Percentiles rank a stretch among this genome's conserved stretches.
Evolutionary conservation across 2,329 filamentous ascomycete species (phyloP).

Genomic region (Pseudophaeomoniella oleicola): DNA sequence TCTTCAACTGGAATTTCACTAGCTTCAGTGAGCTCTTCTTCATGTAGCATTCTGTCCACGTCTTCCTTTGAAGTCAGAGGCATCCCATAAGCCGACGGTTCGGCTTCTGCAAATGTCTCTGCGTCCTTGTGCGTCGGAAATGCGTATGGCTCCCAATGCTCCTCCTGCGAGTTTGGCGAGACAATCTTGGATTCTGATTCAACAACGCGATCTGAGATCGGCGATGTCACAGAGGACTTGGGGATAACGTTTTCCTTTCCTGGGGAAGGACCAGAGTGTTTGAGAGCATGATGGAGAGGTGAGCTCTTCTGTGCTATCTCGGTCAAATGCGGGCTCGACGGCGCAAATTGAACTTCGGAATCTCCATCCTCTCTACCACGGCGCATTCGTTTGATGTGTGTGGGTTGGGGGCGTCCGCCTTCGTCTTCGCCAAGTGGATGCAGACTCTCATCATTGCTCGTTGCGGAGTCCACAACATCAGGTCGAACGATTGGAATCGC

Average conservation of each 20-base stretch:
- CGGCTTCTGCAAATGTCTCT: neutral
- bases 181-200: neutral
- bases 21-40: neutral
- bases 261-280: neutral
- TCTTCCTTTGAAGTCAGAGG: constrained; percentile 1
- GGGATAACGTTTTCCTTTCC: neutral
- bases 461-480: constrained; percentile 33
- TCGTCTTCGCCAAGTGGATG: constrained; percentile 35
- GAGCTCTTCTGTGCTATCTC: neutral
- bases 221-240: neutral
- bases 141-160: neutral
- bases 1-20: constrained; percentile 8
- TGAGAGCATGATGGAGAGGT: neutral
- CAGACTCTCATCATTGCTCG: constrained; percentile 18
- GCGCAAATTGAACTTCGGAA: constrained; percentile 2
- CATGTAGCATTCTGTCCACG: neutral
- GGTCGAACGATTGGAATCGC: constrained; percentile 68
- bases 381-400: constrained; percentile 58
- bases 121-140: neutral
- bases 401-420: constrained; percentile 49
- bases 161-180: neutral
- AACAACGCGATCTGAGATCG: neutral
- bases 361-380: constrained; percentile 52
- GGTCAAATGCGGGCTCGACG: neutral
- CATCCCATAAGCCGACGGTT: neutral